phyloP scores from a whole-genome alignment of 148 eudicot genomes.

The Nyssa sinensis region DNA sequence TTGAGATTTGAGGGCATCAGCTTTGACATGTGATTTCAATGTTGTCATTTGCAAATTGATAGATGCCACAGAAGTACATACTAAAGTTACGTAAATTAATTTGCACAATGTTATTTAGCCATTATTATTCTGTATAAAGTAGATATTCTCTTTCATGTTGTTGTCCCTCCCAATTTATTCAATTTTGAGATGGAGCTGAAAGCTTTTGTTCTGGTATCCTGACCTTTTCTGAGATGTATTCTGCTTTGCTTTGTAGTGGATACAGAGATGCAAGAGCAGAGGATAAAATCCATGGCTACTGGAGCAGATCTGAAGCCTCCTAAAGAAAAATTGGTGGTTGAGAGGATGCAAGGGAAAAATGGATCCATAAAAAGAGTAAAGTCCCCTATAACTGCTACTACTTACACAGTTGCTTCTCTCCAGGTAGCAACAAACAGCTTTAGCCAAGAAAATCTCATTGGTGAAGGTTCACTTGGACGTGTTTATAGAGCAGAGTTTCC shows the following conservation, averaged over 20 bases:
- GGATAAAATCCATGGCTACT: slow-evolving; percentile 49
- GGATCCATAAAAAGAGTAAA: slow-evolving; percentile 74
- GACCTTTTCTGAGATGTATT: slow-evolving; percentile 11
- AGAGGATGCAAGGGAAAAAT: slow-evolving; percentile 63
- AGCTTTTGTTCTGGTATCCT: background rate
- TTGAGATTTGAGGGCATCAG: background rate
- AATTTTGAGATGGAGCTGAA: background rate
- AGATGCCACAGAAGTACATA: background rate
- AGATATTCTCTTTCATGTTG: slow-evolving; percentile 4
- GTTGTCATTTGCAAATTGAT: background rate
- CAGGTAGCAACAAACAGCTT: slow-evolving; percentile 95
- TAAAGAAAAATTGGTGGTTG: slow-evolving; percentile 54
- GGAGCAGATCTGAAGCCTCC: slow-evolving; percentile 72
- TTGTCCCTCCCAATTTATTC: slow-evolving; percentile 6
- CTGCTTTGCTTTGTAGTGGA: slow-evolving; percentile 33
- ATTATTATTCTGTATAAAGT: too few relatives aligned
- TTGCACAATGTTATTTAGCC: background rate
- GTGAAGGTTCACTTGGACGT: slow-evolving; percentile 99
- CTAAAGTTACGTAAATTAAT: background rate
- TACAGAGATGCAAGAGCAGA: slow-evolving; percentile 73
- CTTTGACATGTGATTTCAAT: background rate
- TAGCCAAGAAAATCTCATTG: slow-evolving; percentile 85
- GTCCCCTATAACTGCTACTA: slow-evolving; percentile 78
- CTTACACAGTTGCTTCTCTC: slow-evolving; percentile 89
- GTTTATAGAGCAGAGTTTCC: slow-evolving; percentile 93